A percentile compares a stretch with the other conserved stretches of the same genome.
phyloP scores from a whole-genome alignment of 2,329 filamentous ascomycete genomes.

The Didymellaceae sp. region DNA sequence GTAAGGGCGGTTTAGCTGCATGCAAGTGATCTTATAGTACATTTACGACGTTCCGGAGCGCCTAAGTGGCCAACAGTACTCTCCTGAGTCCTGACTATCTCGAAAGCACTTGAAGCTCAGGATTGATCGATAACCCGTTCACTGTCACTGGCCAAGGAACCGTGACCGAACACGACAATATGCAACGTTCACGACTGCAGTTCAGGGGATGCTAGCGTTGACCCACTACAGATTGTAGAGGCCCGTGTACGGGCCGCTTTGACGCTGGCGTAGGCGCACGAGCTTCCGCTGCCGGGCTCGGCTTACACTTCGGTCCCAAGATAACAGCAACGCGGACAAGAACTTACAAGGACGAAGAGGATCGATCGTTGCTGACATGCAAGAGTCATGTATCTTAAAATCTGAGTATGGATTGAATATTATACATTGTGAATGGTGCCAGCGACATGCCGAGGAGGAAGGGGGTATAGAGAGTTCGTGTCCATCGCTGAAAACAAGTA shows the following conservation, averaged over 20 bases:
- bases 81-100: no score
- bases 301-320: conserved; percentile 4
- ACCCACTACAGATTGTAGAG: conserved; percentile 4
- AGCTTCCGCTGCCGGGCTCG: conserved; percentile 16
- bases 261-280: conserved; percentile 17
- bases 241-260: conserved; percentile 15
- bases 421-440: conserved; percentile 1
- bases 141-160: no score
- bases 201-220: conserved; percentile 7
- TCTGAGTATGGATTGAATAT: conserved; percentile 4
- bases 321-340: conserved; percentile 2
- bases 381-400: background rate
- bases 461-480: background rate
- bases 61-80: conserved; percentile 20
- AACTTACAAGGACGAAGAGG: no score
- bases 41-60: conserved; percentile 6
- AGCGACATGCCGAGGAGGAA: background rate
- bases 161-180: no score
- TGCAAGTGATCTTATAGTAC: conserved; percentile 31
- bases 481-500: background rate
- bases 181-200: background rate
- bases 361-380: no score
- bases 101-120: no score
- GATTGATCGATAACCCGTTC: no score
- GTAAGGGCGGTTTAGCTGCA: conserved; percentile 25